Base-by-base conservation (phyloP, 768 basidiomycete species). In the Tephrocybe sp. region DNA sequence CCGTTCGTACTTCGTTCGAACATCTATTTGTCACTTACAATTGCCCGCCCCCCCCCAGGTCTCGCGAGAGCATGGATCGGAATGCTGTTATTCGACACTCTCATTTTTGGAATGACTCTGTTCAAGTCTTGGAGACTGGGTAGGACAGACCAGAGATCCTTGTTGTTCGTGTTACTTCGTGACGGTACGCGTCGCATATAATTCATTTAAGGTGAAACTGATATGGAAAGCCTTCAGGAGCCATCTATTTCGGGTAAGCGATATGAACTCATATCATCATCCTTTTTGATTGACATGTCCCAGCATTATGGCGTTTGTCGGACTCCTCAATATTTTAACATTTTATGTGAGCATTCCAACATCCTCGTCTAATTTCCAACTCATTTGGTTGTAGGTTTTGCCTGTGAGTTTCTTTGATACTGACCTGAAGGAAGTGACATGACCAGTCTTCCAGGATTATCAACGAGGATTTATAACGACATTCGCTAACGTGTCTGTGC, bases 241-340 rank as follows among this genome's bases (percentile, higher is more conserved):
- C 69, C 12, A 56, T 73, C 8, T 76, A 76, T 56, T 76, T 73
- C 55, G 71, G 62, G 74, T 73, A 45, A 45, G 64, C 23, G n/a
- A 31, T 3, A 27, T 2, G 27, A 18, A 25, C 27, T 16, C 6
- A n/a, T 16, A 34, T 11, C 18, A 12, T 12, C 33, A 7, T 34
- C 13, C 15, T 9, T 15, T 15, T 7, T n/a, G 27, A 25, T 31
- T 27, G 12, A 29, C 3, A 10, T 22, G 12, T 47, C 42, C 3
- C 27, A 64, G 63, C 16, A 58, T 61, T 41, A 63, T 64, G 59
- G 57, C 57, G 12, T 22, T 50, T 8, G 47, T 52, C 6, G 49
- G 52, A 16, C 49, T 63, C 10, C 37, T 48, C 6, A 61, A 61
- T 34, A 61, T 64, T 1, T 24, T 61, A 15, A 49, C 61, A 15